A percentile compares a stretch with the other conserved stretches of the same genome.
These are phyloP conservation scores for Williopsis jadinii DNA, from an alignment of 1,139 yeast genomes.

Conservation along the genomic window DNA sequence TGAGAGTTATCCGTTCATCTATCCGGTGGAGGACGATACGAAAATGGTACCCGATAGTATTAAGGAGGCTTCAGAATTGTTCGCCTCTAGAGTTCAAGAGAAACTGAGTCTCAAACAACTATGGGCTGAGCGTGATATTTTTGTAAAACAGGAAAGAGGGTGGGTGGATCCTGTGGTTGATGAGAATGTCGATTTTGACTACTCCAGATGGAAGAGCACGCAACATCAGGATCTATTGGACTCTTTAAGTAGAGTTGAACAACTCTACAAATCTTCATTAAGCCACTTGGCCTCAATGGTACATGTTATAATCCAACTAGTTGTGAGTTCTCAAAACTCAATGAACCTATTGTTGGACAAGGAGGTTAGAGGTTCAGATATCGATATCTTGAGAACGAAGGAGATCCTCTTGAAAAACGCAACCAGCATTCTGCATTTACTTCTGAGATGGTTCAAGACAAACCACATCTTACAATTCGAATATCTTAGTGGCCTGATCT, in stretches of 20 bases:
- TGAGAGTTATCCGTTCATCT: constrained; percentile 72
- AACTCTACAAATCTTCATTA: constrained; percentile 46
- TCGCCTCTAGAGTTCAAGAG: constrained; percentile 55
- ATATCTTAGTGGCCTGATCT: constrained; percentile 61
- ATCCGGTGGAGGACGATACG: constrained; percentile 40
- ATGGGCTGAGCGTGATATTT: constrained; percentile 63
- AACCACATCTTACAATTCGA: constrained; percentile 77
- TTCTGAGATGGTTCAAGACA: constrained; percentile 72
- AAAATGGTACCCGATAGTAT: constrained; percentile 62
- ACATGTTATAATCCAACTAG: constrained; percentile 54
- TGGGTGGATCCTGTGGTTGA: constrained; percentile 27
- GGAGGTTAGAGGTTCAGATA: constrained; percentile 6
- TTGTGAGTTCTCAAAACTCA: constrained; percentile 41
- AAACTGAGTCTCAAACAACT: constrained; percentile 56
- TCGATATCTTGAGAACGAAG: constrained; percentile 53
- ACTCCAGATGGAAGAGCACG: constrained; percentile 3
- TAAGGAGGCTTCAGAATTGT: constrained; percentile 66
- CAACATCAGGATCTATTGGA: constrained; percentile 29
- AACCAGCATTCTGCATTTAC: constrained; percentile 42
- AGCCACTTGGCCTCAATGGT: constrained; percentile 55
- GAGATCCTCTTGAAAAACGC: constrained; percentile 62
- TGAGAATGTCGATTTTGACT: constrained; percentile 10
- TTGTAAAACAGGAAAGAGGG: constrained; percentile 76
- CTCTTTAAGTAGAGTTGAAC: constrained; percentile 52
- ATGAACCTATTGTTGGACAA: constrained; percentile 11